Evolutionary conservation across 202 grass and related monocot species (phyloP), one percentile per base, ranked within the genome.

Genomic region (Panicum virgatum): DNA sequence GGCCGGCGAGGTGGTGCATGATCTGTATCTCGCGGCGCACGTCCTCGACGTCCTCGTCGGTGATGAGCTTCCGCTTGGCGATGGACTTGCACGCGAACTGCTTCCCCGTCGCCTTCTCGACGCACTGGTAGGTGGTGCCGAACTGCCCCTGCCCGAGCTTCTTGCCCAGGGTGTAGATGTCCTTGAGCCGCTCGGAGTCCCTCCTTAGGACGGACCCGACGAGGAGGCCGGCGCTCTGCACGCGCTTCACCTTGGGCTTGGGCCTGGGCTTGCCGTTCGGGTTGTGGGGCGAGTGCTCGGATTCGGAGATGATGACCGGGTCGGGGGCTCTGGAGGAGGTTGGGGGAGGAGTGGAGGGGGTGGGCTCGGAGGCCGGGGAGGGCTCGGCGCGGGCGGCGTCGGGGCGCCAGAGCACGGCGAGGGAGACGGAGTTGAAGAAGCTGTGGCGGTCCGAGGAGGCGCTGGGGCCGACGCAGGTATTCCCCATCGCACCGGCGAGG

Each of bases 81-180:
- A 97, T 97, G 72, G 94, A 97, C 89, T 97, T 97, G 90, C 94
- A 97, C 23, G 94, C 94, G 84, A 88, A 89, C 60, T 89, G 87
- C 86, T 89, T 96, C 3, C 96, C 89, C 1, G 90, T 93, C 1
- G 86, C 91, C 86, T 93, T 95, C 27, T 98, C 92, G 40, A 90
- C 64, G 85, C 96, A 98, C 78, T 91, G 85, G 80, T 96, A 92
- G 69, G 96, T 98, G 67, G 92, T 96, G 45, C 96, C 96, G 40
- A 98, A 98, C 83, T 98, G 92, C 3, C 96, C 96, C 83, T 98
- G 96, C n/a, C 96, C 96, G 11, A 98, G 85, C 88, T 85, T 93
- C 84, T 84, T 89, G 25, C 96, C 92, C 20, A 98, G 77, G 60
- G 75, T 90, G 83, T 93, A 98, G 59, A 90, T 66, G 87, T 98